Base-by-base conservation (phyloP, 805 yeast genomes). In the Clavispora vitiphila region DNA sequence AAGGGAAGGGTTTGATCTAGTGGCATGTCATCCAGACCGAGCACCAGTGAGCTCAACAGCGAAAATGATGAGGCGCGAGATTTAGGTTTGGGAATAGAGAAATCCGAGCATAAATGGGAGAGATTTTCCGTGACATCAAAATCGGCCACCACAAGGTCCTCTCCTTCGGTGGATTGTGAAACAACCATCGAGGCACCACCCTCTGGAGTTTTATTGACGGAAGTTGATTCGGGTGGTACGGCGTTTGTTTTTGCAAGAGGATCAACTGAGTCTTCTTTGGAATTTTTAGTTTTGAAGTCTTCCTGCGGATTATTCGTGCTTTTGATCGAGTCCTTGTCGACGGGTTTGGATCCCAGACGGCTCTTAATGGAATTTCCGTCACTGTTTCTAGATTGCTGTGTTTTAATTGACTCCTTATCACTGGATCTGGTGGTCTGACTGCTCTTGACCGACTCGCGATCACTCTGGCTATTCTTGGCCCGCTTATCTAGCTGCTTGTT, bases 1-100 rank as follows among this genome's bases (percentile, higher is more conserved):
- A 51, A 41, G 10, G 55, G 55, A 8, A 51, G 46, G 8, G 54
- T 51, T 16, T 43, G 50, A 16, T 45, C 53, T 12, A 45, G 15
- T 3, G 46, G 50, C 11, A 35, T 14, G 11, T 38, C 43, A 7
- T 42, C 35, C 41, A 38, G 32, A 4, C 32, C 32, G 7, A 29
- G 20, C 4, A 11, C 25, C 25, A 21, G 21, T 31, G 32, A 45
- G 15, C 35, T 29, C 2, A 41, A 23, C 52, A 49, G 54, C 9
- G 54, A 39, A 4, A 47, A 20, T 2, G 55, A 51, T 5, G 55
- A 51, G n/a, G 32, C 40, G 8, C 55, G 30, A 5, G 53, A 49
- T 12, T 29, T 29, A 1, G 20, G 12, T 16, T 15, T 16, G 5
- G 8, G 19, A 8, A 1, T 16, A n/a, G n/a, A 11, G 19, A 29